phyloP scores from a whole-genome alignment of 495 filamentous ascomycete species.

The Hypoxylon crocopeplum region DNA sequence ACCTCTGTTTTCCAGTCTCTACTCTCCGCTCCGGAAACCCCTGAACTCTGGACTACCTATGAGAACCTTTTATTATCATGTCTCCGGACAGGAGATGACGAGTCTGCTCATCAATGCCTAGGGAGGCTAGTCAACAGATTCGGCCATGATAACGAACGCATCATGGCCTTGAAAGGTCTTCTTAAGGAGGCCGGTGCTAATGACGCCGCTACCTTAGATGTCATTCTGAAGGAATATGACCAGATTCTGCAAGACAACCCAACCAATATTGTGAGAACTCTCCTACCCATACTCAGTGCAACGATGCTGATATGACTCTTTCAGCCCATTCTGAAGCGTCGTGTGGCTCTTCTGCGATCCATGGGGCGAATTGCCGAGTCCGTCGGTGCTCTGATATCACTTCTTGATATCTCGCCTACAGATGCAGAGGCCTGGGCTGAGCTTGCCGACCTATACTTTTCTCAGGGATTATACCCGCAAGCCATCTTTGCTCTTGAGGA shows the following conservation, averaged over 20 bases:
- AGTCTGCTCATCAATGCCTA: conserved; percentile 75
- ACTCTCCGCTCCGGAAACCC: conserved; percentile 67
- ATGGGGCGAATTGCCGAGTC: conserved; percentile 74
- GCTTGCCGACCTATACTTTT: conserved; percentile 82
- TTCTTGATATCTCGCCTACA: conserved; percentile 84
- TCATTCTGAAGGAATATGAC: conserved; percentile 78
- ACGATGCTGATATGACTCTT: conserved; percentile 25
- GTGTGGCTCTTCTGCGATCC: conserved; percentile 78
- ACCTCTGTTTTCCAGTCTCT: conserved; percentile 58
- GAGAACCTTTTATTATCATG: conserved; percentile 87
- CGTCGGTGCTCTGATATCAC: conserved; percentile 70
- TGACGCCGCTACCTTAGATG: conserved; percentile 65
- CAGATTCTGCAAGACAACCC: conserved; percentile 73
- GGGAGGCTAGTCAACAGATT: conserved; percentile 78
- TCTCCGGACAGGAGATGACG: conserved; percentile 84
- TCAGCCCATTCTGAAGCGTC: conserved; percentile 86
- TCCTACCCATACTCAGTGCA: background rate
- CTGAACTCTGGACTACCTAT: conserved; percentile 79
- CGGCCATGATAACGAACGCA: conserved; percentile 77
- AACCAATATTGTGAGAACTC: conserved; percentile 75
- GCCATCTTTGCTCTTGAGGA: conserved; percentile 91
- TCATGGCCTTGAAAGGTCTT: conserved; percentile 81
- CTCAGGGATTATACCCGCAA: conserved; percentile 76
- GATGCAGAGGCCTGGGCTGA: conserved; percentile 96
- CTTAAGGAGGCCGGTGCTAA: conserved; percentile 84